phyloP scores from a whole-genome alignment of 1,284 basidiomycete genomes.

The Flammula alnicola region DNA sequence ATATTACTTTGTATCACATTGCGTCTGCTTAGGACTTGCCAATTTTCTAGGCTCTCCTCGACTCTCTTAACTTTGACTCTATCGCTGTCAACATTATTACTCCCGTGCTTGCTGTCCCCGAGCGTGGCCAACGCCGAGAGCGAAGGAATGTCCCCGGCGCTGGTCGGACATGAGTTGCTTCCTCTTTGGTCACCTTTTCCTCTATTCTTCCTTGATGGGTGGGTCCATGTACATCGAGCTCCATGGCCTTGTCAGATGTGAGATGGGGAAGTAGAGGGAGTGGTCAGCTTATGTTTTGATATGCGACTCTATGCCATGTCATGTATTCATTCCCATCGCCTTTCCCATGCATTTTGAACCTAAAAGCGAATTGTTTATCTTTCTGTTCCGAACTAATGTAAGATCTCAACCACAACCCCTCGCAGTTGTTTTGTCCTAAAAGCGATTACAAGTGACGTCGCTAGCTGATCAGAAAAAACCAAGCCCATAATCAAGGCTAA shows the following conservation, averaged over 20 bases:
- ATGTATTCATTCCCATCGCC: conserved; percentile 23
- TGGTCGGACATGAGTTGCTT: conserved; percentile 38
- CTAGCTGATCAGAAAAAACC: no score
- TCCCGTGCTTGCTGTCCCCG: conserved; percentile 71
- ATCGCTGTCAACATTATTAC: conserved; percentile 76
- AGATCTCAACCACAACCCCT: no score
- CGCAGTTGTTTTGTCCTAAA: background rate
- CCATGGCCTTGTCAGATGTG: background rate
- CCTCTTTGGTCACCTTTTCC: background rate
- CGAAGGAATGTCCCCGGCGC: conserved; percentile 87
- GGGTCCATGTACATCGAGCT: background rate
- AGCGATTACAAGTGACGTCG: no score
- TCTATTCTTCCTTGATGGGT: background rate
- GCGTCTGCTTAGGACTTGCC: background rate
- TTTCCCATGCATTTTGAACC: conserved; percentile 11
- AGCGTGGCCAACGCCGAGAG: conserved; percentile 77
- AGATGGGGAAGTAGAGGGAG: conserved; percentile 6
- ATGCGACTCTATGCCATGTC: conserved; percentile 21
- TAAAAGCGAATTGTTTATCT: conserved; percentile 12
- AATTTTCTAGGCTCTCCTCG: conserved; percentile 74
- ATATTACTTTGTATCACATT: background rate
- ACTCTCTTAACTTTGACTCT: conserved; percentile 89
- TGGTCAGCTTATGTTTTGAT: conserved; percentile 19
- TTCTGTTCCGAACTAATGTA: background rate
- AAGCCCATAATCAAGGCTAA: no score